These are phyloP conservation scores for Globisporangium uncinulatum DNA, from an alignment of 352 stramenopile species.

Conservation along the genomic window DNA sequence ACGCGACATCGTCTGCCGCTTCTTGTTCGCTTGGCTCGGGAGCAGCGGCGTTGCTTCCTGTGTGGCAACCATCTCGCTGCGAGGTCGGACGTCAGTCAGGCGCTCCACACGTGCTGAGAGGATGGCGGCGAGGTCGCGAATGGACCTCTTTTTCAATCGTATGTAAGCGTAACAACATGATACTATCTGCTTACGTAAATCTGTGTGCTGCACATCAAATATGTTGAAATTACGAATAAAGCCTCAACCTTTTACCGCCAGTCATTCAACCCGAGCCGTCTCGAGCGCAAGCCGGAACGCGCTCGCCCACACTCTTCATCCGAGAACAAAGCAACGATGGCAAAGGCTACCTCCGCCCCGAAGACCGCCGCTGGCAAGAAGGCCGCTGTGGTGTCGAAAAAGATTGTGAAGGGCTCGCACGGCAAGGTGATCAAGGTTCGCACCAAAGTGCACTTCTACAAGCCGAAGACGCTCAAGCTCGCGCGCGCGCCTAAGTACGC, in stretches of 20 bases:
- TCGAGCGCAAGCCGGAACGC: not conserved
- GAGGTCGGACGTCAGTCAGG: no score
- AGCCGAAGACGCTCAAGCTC: conserved; percentile 96
- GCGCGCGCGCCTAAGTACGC: conserved; percentile 95
- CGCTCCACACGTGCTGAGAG: no score
- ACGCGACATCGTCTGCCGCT: conserved; percentile 18
- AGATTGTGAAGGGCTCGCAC: conserved; percentile 94
- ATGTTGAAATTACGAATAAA: not conserved
- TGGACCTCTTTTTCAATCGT: not conserved
- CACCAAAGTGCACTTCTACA: conserved; percentile 99
- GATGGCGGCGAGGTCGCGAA: no score
- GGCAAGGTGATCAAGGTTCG: conserved; percentile 98
- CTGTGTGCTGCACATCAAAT: not conserved
- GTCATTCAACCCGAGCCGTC: not conserved
- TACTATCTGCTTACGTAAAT: not conserved
- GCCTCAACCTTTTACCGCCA: not conserved
- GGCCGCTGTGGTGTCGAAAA: conserved; percentile 91
- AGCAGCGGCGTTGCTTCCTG: conserved; percentile 13
- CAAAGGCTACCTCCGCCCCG: conserved; percentile 48
- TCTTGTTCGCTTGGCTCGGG: not conserved
- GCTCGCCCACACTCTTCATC: not conserved
- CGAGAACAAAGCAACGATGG: conserved; percentile 53
- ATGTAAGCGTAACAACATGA: not conserved
- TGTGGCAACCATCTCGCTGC: conserved; percentile 2
- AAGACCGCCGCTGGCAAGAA: conserved; percentile 89